Percentiles rank a stretch among this genome's conserved stretches.
These are phyloP conservation scores for Pelargonium citronellum DNA, from an alignment of 441 rosid genomes.

Conservation along the genomic window DNA sequence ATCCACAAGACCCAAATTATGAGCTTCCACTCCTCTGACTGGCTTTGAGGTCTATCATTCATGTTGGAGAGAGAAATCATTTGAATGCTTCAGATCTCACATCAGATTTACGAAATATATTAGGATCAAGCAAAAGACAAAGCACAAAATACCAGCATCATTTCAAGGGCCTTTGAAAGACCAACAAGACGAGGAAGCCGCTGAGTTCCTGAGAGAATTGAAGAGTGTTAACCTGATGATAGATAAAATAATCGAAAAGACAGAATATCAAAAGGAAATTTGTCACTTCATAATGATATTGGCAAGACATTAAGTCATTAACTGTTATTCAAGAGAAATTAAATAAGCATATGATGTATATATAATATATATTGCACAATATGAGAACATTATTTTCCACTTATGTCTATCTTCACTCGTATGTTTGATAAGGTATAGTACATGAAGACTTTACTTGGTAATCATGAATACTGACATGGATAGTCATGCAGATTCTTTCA, in stretches of 20 bases:
- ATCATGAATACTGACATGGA: too few species aligned
- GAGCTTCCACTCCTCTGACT: conserved; percentile 69
- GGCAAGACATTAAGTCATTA: conserved; percentile 6
- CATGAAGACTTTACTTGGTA: too few species aligned
- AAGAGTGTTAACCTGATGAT: conserved; percentile 20
- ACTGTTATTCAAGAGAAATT: background rate
- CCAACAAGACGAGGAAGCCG: conserved; percentile 99
- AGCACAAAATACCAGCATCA: conserved; percentile 73
- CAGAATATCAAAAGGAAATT: too few species aligned
- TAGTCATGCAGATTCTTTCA: too few species aligned
- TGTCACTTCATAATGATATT: background rate
- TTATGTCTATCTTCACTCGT: too few species aligned
- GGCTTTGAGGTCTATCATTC: conserved; percentile 67
- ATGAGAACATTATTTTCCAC: too few species aligned
- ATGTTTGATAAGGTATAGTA: too few species aligned
- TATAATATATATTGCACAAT: too few species aligned
- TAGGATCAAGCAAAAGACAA: conserved; percentile 14
- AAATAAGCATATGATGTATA: too few species aligned
- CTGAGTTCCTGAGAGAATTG: conserved; percentile 73
- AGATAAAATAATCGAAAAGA: conserved; percentile 1
- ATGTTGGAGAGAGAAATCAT: conserved; percentile 8
- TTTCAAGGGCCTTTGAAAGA: conserved; percentile 75
- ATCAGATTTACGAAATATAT: conserved; percentile 10
- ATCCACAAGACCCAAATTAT: conserved; percentile 71
- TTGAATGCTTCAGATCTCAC: conserved; percentile 7